Evolutionary conservation across 164 flowering plant genomes (phyloP).

Genomic region (Vitis amurensis): DNA sequence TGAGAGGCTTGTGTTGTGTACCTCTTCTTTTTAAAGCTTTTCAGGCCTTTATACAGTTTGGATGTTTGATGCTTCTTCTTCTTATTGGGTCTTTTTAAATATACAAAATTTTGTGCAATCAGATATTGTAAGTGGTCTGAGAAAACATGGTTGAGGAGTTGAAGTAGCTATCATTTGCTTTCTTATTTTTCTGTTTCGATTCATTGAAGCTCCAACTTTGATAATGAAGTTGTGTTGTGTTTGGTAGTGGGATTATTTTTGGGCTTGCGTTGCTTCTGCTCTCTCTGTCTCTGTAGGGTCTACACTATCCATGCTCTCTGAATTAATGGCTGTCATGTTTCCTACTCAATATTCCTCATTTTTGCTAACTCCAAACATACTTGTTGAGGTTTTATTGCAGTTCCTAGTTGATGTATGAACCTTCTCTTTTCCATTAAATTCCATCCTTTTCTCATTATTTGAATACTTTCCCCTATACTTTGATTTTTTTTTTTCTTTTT

Average conservation of each 20-base stretch:
- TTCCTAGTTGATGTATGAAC: conserved; percentile 13
- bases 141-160: too few species aligned
- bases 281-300: conserved; percentile 27
- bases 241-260: conserved; percentile 27
- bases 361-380: conserved; percentile 27
- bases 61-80: conserved; percentile 29
- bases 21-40: conserved; percentile 17
- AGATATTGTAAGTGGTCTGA: too few species aligned
- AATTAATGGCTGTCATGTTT: conserved; percentile 26
- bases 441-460: background rate
- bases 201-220: conserved; percentile 18
- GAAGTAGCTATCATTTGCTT: conserved; percentile 7
- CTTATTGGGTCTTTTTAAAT: background rate
- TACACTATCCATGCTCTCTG: conserved; percentile 42
- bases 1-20: conserved; percentile 15
- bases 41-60: conserved; percentile 20
- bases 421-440: background rate
- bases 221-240: conserved; percentile 27
- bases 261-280: conserved; percentile 10
- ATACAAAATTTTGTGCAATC: too few species aligned
- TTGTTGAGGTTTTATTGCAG: conserved; percentile 17
- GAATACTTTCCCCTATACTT: background rate
- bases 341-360: conserved; percentile 20
- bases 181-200: conserved; percentile 1
- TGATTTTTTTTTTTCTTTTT: too few species aligned